A percentile compares a stretch with the other conserved stretches of the same genome.
Evolutionary conservation across 2,329 filamentous ascomycete species (phyloP).

Genomic region (Xylaria sp.): DNA sequence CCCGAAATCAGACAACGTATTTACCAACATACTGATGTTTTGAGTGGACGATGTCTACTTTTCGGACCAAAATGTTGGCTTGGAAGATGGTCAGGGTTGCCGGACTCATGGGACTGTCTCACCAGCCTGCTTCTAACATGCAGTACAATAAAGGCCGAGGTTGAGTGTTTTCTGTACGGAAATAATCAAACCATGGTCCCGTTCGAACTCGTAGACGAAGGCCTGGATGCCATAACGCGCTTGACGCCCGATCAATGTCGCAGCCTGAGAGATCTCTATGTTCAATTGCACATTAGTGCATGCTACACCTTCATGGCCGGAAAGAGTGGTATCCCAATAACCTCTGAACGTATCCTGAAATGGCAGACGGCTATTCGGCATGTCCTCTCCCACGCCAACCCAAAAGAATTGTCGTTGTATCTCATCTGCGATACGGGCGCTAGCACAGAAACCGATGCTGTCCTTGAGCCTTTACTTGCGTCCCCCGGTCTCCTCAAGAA

Average conservation of each 20-base stretch:
- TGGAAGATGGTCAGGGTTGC: neutral
- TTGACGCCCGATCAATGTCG: neutral
- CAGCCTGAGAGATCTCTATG: neutral
- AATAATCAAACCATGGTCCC: neutral
- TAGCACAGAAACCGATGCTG: neutral
- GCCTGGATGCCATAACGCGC: neutral
- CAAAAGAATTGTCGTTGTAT: neutral
- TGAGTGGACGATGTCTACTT: neutral
- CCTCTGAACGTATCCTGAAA: neutral
- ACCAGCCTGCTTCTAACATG: neutral
- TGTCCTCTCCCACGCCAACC: neutral
- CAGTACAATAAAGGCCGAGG: neutral
- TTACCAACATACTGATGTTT: neutral
- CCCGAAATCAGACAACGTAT: neutral
- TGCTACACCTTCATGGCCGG: too few relatives aligned
- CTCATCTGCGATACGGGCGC: neutral
- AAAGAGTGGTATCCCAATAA: neutral
- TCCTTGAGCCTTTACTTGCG: neutral
- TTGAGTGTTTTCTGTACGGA: neutral
- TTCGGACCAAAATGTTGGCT: too few relatives aligned
- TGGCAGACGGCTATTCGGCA: neutral
- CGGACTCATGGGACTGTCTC: too few relatives aligned
- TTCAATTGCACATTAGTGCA: neutral
- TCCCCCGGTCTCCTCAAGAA: neutral
- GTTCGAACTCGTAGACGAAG: neutral